Evolutionary conservation across 2,329 filamentous ascomycete species (phyloP), one percentile per base, ranked within the genome.

Genomic region (Neoarthrinium moseri): DNA sequence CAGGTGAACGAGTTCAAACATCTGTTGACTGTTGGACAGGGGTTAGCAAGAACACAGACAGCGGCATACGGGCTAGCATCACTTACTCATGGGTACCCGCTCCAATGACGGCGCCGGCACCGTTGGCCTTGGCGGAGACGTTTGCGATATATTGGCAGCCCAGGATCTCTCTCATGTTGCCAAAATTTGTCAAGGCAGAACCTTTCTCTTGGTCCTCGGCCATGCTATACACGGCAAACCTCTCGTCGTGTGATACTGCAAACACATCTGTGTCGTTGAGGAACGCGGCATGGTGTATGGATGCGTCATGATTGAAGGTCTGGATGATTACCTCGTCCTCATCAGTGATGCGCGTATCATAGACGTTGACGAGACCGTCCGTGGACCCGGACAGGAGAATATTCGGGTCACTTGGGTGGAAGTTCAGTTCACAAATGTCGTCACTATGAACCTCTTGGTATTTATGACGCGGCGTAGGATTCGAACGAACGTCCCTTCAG

Each of bases 261-360:
- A 83, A 89, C 24, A 91, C 78, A 57, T 86, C 78, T 5, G 76
- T 77, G 13, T 71, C 65, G 45, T 73, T 80, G 45, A 92, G 70
- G 67, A 91, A 91, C 5, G 83, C 85, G 12, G 87, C 83, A 54
- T 81, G 85, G 63, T 90, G 87, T 52, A 92, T 80, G 0, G 87
- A 89, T 26, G 84, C 81, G 29, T 80, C 77, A 60, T 89, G 86
- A 64, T 92, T 92, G 62, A 91, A 83, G 11, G 89, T 87, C 65
- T 90, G 86, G 48, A 87, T 73, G 17, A 91, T 71, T 1, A 88
- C 83, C 37, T 92, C 88, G 59, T 92, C 88, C 65, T 92, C 88
- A 54, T 89, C 85, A 15, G 73, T 67, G 47, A 88, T 76, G 38
- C 76, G 74, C 15, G 81, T 86, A 67, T 94, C 84, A 66, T 86